Evolutionary conservation across 1,284 basidiomycete species (phyloP).

Genomic region (Schizopora paradoxa): DNA sequence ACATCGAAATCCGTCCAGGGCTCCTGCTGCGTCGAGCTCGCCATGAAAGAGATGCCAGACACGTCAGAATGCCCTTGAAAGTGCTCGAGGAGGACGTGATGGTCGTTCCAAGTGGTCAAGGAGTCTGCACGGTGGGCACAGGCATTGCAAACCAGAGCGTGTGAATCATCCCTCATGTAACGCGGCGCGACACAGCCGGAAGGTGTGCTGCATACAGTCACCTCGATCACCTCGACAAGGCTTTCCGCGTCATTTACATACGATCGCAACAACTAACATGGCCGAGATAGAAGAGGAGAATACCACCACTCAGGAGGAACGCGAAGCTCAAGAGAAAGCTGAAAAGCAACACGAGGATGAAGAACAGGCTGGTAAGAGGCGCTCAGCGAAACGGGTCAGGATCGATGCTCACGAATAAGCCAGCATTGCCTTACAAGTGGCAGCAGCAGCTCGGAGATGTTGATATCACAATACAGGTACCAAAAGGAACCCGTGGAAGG

Average conservation of each 20-base stretch:
- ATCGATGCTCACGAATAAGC: too few relatives aligned
- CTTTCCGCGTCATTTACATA: neutral
- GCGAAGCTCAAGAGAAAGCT: slow-evolving; percentile 63
- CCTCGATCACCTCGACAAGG: neutral
- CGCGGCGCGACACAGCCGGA: neutral
- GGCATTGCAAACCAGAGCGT: slow-evolving; percentile 6
- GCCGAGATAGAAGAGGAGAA: slow-evolving; percentile 62
- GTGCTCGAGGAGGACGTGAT: slow-evolving; percentile 30
- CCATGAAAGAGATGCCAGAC: slow-evolving; percentile 25
- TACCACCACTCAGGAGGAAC: slow-evolving; percentile 72
- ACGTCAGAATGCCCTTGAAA: slow-evolving; percentile 67
- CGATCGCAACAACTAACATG: slow-evolving; percentile 26
- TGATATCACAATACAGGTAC: slow-evolving; percentile 79
- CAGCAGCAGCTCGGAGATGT: slow-evolving; percentile 86
- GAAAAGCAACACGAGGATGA: slow-evolving; percentile 64
- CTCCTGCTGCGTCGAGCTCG: slow-evolving; percentile 14
- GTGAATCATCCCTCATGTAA: slow-evolving; percentile 1
- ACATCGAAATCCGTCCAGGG: slow-evolving; percentile 35
- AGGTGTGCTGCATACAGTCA: neutral
- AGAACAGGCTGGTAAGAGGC: slow-evolving; percentile 81
- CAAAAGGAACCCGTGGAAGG: slow-evolving; percentile 78
- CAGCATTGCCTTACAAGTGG: slow-evolving; percentile 92
- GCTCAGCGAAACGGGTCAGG: too few relatives aligned
- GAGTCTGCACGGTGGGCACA: neutral
- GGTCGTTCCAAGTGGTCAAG: slow-evolving; percentile 36